Evolutionary conservation across 768 basidiomycete species (phyloP).

Genomic region (Leccinellum rugosiceps): DNA sequence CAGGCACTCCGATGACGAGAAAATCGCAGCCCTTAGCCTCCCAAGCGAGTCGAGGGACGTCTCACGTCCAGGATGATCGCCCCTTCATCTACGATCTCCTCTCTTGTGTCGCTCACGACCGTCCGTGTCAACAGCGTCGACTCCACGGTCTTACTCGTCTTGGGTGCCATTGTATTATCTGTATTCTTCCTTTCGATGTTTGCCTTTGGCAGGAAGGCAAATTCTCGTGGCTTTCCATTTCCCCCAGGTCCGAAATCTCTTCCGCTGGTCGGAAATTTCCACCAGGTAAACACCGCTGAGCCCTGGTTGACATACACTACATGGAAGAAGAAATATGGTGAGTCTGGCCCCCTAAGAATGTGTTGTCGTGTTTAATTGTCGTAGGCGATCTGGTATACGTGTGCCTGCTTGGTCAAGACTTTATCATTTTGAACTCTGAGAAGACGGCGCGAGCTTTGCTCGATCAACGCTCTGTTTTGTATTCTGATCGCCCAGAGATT

Average conservation of each 20-base stretch:
- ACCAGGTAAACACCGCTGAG: conserved; percentile 24
- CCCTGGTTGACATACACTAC: conserved; percentile 35
- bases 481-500: conserved; percentile 26
- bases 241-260: conserved; percentile 33
- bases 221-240: conserved; percentile 9
- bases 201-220: not conserved
- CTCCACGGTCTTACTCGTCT: not conserved
- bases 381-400: conserved; percentile 23
- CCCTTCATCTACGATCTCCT: not conserved
- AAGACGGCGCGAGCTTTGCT: conserved; percentile 24
- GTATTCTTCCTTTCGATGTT: conserved; percentile 5
- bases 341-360: not conserved
- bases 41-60: not conserved
- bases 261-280: conserved; percentile 29
- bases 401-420: conserved; percentile 22
- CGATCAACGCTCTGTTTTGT: conserved; percentile 27
- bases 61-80: not conserved
- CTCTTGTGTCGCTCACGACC: conserved; percentile 1
- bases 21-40: not conserved
- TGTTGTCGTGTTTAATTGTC: not conserved
- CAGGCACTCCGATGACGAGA: not conserved
- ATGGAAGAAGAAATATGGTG: conserved; percentile 34
- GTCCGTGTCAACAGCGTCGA: not conserved
- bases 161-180: not conserved
- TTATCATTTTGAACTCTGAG: conserved; percentile 29